Evolutionary conservation across 371 early-diverging fungal species (phyloP), one percentile per base, ranked within the genome.

Genomic region (Cladochytrium tenue): DNA sequence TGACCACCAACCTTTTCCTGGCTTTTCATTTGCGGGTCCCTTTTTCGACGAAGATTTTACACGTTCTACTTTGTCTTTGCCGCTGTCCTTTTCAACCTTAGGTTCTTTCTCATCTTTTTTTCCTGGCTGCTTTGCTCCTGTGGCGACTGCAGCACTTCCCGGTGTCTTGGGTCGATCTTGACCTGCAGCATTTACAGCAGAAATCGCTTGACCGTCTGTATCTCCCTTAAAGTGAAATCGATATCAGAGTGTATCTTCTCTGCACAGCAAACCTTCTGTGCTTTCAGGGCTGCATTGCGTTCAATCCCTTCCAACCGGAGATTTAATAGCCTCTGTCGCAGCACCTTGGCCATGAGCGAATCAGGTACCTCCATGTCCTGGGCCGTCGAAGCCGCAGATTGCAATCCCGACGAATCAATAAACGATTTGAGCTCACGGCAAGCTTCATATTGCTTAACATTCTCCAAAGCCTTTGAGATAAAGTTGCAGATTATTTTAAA

Each of bases 271-370:
- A 43, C 2, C 26, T 32, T 27, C n/a, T 17, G n/a, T n/a, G 64
- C 67, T 59, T 66, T 65, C 10, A 33, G 53, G 15, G 34, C 28
- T 28, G 70, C 75, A 52, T 64, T 73, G 1, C 51, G 27, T 13
- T 79, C 82, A 13, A 81, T 63, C n/a, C 76, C 76, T n/a, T 81
- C 79, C 53, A 74, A 70, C 58, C 74, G 77, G 31, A 76, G 60
- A 5, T 53, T 43, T 30, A 70, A 10, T 27, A 81, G 64, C 56
- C 73, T 60, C 15, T 28, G 25, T 57, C 77, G 79, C 25, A 79
- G 34, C 2, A 77, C 32, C 17, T 67, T 63, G 10, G 78, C 79
- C 35, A 81, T 32, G 13, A 67, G 26, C 3, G 55, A 2, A 35
- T 81, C 77, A 4, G 79, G 71, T 27, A 81, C 32, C 10, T 77